Percentiles rank a stretch among this genome's conserved stretches.
Evolutionary conservation across 139 green algal genomes (phyloP).

Genomic region (Volvox africanus): DNA sequence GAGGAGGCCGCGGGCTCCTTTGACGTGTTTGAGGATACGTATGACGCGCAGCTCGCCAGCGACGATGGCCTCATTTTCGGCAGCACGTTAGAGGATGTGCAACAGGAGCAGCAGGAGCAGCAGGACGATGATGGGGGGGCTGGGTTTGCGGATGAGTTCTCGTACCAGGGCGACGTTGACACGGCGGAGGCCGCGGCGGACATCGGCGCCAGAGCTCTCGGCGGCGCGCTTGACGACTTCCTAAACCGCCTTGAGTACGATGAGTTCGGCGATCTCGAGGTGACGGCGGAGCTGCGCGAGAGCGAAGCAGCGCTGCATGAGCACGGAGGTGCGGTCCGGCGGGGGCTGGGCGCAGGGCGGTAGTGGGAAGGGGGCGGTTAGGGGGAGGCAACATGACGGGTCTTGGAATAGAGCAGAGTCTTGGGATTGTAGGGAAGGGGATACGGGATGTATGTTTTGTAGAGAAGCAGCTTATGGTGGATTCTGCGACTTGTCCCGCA

Average conservation of each 20-base stretch:
- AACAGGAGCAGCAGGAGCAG: background rate
- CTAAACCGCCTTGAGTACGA: conserved; percentile 32
- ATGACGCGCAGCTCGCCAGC: background rate
- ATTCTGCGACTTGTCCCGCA: no score
- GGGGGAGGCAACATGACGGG: no score
- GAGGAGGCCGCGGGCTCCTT: conserved; percentile 74
- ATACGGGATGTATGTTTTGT: no score
- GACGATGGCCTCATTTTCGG: background rate
- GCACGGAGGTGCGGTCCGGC: conserved; percentile 13
- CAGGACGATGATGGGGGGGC: background rate
- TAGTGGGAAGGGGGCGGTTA: no score
- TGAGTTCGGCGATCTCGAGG: conserved; percentile 44
- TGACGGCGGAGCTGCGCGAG: background rate
- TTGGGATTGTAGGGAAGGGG: no score
- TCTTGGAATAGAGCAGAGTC: no score
- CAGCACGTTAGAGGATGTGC: background rate
- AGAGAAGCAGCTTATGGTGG: no score
- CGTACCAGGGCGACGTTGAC: background rate
- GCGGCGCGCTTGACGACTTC: conserved; percentile 5
- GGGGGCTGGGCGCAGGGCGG: background rate
- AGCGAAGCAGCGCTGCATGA: background rate
- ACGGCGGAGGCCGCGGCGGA: background rate
- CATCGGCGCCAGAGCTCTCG: no score
- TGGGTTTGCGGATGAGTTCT: background rate
- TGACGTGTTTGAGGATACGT: conserved; percentile 24